phyloP scores from a whole-genome alignment of 192 early-diverging fungal species.

The Coemansia sp. region DNA sequence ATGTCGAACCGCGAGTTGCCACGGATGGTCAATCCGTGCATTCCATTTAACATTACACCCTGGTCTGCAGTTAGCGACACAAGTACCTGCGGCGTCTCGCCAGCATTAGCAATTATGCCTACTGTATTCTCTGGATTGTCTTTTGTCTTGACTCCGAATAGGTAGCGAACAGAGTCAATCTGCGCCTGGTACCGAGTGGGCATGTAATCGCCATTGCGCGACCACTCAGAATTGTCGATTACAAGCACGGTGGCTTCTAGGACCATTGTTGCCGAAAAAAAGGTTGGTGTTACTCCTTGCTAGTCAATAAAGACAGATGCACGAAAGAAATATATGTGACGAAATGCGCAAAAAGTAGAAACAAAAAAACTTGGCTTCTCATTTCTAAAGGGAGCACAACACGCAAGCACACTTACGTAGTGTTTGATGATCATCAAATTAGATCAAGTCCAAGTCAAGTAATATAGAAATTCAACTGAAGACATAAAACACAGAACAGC shows the following conservation, averaged over 20 bases:
- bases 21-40: constrained; percentile 77
- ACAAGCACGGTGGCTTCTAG: constrained; percentile 90
- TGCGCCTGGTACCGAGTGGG: constrained; percentile 93
- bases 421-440: background rate
- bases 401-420: background rate
- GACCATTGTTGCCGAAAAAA: constrained; percentile 61
- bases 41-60: constrained; percentile 84
- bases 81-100: constrained; percentile 91
- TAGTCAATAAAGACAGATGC: background rate
- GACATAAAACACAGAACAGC: background rate
- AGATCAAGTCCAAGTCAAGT: background rate
- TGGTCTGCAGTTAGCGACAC: constrained; percentile 88
- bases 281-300: too few species aligned
- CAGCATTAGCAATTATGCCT: constrained; percentile 91
- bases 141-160: constrained; percentile 88
- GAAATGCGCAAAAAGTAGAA: constrained; percentile 6
- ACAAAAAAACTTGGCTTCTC: constrained; percentile 3
- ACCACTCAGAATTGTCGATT: constrained; percentile 98
- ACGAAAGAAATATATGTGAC: constrained; percentile 5
- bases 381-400: background rate
- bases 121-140: constrained; percentile 96
- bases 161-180: constrained; percentile 85
- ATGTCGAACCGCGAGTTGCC: constrained; percentile 76
- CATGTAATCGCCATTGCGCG: constrained; percentile 97
- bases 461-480: too few species aligned